Evolutionary conservation across 805 yeast species (phyloP).

Genomic region (Ogataea salicorniae): DNA sequence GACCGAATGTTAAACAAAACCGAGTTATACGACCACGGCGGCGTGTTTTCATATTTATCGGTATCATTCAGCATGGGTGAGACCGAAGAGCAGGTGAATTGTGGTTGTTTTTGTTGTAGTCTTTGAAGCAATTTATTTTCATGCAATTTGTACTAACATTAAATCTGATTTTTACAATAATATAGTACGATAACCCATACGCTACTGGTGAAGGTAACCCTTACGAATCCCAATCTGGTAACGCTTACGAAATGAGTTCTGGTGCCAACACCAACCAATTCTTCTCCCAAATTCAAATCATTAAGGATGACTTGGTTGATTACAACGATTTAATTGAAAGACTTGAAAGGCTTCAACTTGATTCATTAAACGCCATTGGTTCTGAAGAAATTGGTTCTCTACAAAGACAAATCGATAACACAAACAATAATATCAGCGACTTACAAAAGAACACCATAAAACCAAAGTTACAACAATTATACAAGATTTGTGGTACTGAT

Average conservation of each 20-base stretch:
- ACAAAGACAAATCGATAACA: slow-evolving; percentile 70
- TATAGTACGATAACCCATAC: slow-evolving; percentile 22
- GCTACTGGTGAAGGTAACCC: slow-evolving; percentile 20
- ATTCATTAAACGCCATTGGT: slow-evolving; percentile 67
- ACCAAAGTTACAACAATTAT: slow-evolving; percentile 69
- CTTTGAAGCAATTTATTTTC: not conserved
- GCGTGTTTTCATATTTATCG: too few relatives aligned
- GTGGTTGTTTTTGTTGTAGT: not conserved
- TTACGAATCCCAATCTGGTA: slow-evolving; percentile 11
- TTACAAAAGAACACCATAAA: slow-evolving; percentile 68
- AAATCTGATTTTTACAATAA: not conserved
- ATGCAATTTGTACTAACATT: not conserved
- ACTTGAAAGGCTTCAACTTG: slow-evolving; percentile 65
- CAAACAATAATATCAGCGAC: slow-evolving; percentile 72
- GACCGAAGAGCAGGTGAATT: too few relatives aligned
- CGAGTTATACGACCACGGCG: too few relatives aligned
- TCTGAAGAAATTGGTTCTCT: slow-evolving; percentile 63
- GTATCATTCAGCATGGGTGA: too few relatives aligned
- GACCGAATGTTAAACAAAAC: too few relatives aligned
- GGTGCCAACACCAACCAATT: slow-evolving; percentile 37
- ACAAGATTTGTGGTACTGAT: slow-evolving; percentile 65
- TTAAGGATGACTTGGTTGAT: slow-evolving; percentile 64
- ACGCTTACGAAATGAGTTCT: slow-evolving; percentile 15
- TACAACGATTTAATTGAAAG: slow-evolving; percentile 65
- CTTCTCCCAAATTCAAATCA: slow-evolving; percentile 62